Percentiles rank a stretch among this genome's conserved stretches.
Evolutionary conservation across 495 filamentous ascomycete species (phyloP).

Genomic region (Evernia prunastri): DNA sequence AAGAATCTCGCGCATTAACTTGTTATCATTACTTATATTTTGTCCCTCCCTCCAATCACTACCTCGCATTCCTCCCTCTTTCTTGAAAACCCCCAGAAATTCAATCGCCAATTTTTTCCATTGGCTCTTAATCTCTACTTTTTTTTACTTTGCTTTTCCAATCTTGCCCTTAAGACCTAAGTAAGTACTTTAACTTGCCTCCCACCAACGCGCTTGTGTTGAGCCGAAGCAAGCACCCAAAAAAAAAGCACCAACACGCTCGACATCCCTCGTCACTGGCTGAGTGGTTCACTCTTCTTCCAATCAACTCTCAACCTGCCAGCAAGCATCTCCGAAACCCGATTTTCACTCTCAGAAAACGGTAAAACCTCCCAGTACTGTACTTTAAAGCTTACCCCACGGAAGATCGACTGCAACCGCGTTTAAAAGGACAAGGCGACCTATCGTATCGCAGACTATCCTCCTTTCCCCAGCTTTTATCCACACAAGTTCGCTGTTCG

Average conservation of each 20-base stretch:
- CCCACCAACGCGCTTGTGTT: neutral
- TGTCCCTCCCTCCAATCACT: conserved; percentile 17
- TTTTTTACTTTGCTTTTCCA: neutral
- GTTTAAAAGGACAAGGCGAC: conserved; percentile 10
- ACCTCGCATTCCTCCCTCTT: neutral
- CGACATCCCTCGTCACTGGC: neutral
- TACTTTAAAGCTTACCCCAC: conserved; percentile 12
- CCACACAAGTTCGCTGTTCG: conserved; percentile 14
- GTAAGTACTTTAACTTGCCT: neutral
- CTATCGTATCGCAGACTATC: conserved; percentile 16
- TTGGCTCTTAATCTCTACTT: neutral
- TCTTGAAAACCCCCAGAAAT: neutral
- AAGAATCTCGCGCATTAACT: neutral
- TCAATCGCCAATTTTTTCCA: neutral
- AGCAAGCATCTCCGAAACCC: conserved; percentile 16
- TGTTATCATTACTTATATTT: conserved; percentile 2
- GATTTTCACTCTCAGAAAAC: neutral
- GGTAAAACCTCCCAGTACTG: conserved; percentile 1
- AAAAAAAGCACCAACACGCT: conserved; percentile 12
- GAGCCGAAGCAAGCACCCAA: neutral
- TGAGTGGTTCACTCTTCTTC: conserved; percentile 27
- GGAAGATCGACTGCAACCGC: conserved; percentile 24
- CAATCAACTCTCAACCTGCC: conserved; percentile 25
- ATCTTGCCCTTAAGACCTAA: too few relatives aligned
- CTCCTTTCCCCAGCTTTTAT: neutral